Evolutionary conservation across 805 yeast species (phyloP), one percentile per base, ranked within the genome.

Genomic region (Yarrowia sp.): DNA sequence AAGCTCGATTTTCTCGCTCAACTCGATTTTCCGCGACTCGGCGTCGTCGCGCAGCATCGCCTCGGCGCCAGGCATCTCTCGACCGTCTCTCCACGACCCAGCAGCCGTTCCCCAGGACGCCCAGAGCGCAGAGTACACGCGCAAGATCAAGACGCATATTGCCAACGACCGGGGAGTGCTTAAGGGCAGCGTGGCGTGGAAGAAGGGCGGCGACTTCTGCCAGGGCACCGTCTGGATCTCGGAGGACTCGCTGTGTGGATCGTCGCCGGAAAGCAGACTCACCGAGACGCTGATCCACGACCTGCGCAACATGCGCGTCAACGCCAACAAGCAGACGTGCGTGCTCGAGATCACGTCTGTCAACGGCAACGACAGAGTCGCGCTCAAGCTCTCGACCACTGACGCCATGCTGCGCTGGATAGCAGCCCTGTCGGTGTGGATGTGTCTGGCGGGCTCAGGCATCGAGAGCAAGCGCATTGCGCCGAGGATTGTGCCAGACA

Each of bases 1-100:
- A 14, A 21, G 31, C 13, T 51, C 58, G 13, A 51, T 51, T 24
- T 51, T 51, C 24, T 51, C 58, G 22, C 58, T 51, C 22, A 51
- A 51, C 42, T 51, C 58, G 12, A 51, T 51, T 13, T 51, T 51
- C 42, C 41, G 58, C 32, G 58, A 51, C 42, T 51, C 58, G 18
- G 42, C 33, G 22, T 51, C 58, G 31, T 35, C 42, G 10, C 32
- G 33, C 2, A 35, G 42, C 9, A 9, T 51, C 16, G 58, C 42
- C 32, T 51, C 58, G n/a, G 10, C 27, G 31, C 6, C 16, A 14
- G 16, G 33, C 22, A 51, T 51, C 7, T 24, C 33, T 1, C 31
- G 58, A 4, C 58, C 58, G 14, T 33, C 58, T 8, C 33, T 51
- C n/a, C 58, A 51, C 24, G 58, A 51, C 14, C 58, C 58, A 0